phyloP scores from a whole-genome alignment of 2,329 filamentous ascomycete genomes.

The Diaporthe velutina region DNA sequence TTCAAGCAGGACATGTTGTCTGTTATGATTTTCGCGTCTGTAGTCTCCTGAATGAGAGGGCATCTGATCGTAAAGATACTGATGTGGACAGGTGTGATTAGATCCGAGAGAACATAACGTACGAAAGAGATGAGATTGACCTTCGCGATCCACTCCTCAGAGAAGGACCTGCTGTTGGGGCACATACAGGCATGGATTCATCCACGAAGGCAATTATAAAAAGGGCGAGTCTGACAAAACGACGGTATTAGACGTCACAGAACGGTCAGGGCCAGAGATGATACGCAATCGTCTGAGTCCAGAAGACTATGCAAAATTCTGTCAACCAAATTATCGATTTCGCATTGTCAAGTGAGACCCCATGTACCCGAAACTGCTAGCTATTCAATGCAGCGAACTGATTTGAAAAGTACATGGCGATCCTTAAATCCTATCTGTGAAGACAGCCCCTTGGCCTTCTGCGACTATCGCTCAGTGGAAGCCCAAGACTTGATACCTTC shows the following conservation, averaged over 20 bases:
- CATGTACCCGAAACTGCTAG: fast-evolving
- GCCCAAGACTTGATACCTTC: background rate
- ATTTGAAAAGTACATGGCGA: background rate
- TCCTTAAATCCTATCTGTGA: background rate
- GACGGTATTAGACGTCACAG: background rate
- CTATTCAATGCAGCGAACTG: background rate
- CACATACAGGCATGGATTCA: background rate
- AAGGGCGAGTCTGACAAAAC: too few relatives aligned
- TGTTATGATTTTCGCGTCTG: background rate
- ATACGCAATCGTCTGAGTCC: background rate
- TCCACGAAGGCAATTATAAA: background rate
- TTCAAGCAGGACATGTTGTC: background rate
- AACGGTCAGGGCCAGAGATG: background rate
- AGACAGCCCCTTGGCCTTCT: background rate
- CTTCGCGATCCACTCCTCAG: background rate
- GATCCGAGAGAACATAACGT: background rate
- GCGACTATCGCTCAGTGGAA: background rate
- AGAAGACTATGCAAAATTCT: background rate
- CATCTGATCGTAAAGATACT: background rate
- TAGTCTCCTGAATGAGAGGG: background rate
- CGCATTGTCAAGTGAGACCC: background rate
- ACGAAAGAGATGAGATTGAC: background rate
- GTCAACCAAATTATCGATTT: background rate
- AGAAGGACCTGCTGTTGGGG: background rate
- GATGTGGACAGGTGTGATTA: background rate